Evolutionary conservation across 345 rosid species (phyloP), one percentile per base, ranked within the genome.

Genomic region (Tarenaya hassleriana): DNA sequence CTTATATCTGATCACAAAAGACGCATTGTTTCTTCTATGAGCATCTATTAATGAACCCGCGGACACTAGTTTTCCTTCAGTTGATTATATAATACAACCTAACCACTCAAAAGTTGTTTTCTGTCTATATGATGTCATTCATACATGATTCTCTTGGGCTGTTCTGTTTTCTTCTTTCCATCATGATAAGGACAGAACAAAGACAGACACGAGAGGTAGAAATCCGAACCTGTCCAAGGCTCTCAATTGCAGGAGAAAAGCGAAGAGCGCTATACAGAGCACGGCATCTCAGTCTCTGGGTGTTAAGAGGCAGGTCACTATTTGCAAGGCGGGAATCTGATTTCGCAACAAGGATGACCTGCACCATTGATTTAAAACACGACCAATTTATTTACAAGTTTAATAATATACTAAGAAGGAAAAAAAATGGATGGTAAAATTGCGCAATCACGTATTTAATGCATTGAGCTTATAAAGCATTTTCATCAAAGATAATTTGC

Each of bases 281-380:
- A 47, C 98, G 98, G 17, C 98, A 92, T 73, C 98, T 84, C 76
- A 88, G 58, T 58, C 86, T 80, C 69, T 88, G 96, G 60, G 83
- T 59, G 68, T 88, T 88, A 47, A 81, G 70, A 60, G 96, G 96
- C 56, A 88, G 70, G 67, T 84, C 82, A 58, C 76, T 92, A 75
- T 88, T 92, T 51, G 94, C 94, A 51, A 92, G 84, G 47, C 96
- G 89, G 50, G 96, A 92, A 75, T 92, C 98, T 38, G 96, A 92
- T 62, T 92, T 88, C 1, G 84, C 80, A 50, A 79, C 95, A 64
- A 81, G 86, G 50, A 92, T 77, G 16, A 92, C 89, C 95, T 89
- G 81, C 50, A 47, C 34, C 16, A 41, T 47, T 32, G 47, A 11
- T 18, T 61, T 29, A 34, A 52, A 14, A 47, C 16, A 46, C 14